Conservation (phyloP, 345 rosid species). For the Linum lewisii region DNA sequence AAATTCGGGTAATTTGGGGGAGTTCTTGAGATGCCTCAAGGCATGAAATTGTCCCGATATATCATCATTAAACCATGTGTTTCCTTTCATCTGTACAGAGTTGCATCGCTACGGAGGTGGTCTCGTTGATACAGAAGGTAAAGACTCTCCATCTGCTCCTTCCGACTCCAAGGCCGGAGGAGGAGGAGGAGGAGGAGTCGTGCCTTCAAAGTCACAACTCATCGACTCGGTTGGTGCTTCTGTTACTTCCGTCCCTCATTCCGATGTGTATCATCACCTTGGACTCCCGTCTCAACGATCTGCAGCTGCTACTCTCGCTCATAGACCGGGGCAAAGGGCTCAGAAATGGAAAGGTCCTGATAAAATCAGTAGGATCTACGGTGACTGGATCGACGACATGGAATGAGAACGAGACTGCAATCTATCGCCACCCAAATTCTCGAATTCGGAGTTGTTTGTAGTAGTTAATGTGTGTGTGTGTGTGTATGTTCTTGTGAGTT, state of each 20-base stretch:
- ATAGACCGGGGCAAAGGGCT: conserved; percentile 75
- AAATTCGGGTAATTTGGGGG: no score
- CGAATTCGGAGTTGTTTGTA: background rate
- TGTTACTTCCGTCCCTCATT: conserved; percentile 42
- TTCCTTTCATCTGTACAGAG: conserved; percentile 37
- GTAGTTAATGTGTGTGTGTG: background rate
- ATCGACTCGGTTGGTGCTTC: conserved; percentile 38
- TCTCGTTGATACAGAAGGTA: conserved; percentile 48
- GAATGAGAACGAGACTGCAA: conserved; percentile 34
- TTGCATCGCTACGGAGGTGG: conserved; percentile 86
- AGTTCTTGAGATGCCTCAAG: no score
- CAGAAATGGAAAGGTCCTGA: conserved; percentile 98
- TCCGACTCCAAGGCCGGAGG: conserved; percentile 45
- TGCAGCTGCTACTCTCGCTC: conserved; percentile 43
- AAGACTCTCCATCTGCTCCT: conserved; percentile 42
- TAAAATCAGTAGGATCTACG: conserved; percentile 91
- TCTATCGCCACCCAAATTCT: background rate
- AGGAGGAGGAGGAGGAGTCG: conserved; percentile 44
- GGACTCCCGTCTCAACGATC: conserved; percentile 77
- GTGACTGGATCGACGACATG: conserved; percentile 94
- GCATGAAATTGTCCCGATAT: no score
- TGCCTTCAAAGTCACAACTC: conserved; percentile 41
- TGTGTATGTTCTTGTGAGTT: background rate
- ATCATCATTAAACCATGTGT: background rate
- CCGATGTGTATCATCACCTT: conserved; percentile 49